Evolutionary conservation across 2,329 filamentous ascomycete genomes (phyloP).

Genomic region (Colletotrichum tabaci): DNA sequence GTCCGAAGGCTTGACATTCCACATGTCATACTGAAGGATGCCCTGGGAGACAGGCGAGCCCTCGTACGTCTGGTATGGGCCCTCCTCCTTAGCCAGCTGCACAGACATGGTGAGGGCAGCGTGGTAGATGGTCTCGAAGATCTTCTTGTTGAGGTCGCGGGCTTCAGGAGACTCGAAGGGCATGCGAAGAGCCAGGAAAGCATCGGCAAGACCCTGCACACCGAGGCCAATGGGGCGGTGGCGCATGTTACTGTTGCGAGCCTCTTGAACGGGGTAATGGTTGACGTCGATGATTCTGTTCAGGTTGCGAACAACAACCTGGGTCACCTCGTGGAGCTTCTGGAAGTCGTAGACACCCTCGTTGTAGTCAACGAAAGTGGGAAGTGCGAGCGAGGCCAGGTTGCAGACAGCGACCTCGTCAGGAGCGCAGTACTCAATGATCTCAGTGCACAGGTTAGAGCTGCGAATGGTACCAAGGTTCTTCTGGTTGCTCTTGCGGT

Average conservation of each 20-base stretch:
- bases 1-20: slow-evolving; percentile 92
- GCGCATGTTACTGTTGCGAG: slow-evolving; percentile 95
- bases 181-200: slow-evolving; percentile 95
- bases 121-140: slow-evolving; percentile 99
- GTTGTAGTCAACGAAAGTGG: slow-evolving; percentile 89
- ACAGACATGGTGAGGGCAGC: slow-evolving; percentile 91
- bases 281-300: slow-evolving; percentile 99
- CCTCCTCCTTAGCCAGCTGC: slow-evolving; percentile 86
- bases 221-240: slow-evolving; percentile 96
- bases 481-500: slow-evolving; percentile 99
- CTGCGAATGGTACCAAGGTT: slow-evolving; percentile 98
- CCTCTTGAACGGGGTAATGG: slow-evolving; percentile 97
- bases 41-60: slow-evolving; percentile 96
- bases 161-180: slow-evolving; percentile 98
- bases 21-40: slow-evolving; percentile 98
- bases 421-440: slow-evolving; percentile 95
- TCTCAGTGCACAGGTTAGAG: slow-evolving; percentile 99
- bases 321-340: slow-evolving; percentile 94
- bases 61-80: slow-evolving; percentile 90
- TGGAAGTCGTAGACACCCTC: slow-evolving; percentile 93
- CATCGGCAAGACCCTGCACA: slow-evolving; percentile 97
- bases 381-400: slow-evolving; percentile 92
- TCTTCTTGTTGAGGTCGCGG: slow-evolving; percentile 94
- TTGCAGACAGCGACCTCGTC: slow-evolving; percentile 99
- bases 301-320: slow-evolving; percentile 93